Evolutionary conservation across 1,284 basidiomycete species (phyloP).

Genomic region (Pseudozyma sp.): DNA sequence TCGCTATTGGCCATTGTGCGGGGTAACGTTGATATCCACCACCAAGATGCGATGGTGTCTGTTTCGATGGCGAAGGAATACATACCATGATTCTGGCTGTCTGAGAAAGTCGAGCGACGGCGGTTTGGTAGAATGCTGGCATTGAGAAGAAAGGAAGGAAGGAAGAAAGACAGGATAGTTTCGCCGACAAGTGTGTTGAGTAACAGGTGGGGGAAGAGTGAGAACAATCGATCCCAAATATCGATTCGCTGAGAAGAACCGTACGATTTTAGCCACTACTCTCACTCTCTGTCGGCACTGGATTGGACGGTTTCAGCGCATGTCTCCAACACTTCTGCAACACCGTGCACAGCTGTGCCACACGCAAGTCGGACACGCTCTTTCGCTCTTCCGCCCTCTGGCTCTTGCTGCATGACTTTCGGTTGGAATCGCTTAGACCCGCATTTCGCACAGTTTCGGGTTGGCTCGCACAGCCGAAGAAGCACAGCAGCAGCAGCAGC

Average conservation of each 20-base stretch:
- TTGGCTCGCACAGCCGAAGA: too few relatives aligned
- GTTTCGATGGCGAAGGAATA: not conserved
- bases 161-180: not conserved
- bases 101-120: conserved; percentile 55
- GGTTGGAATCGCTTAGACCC: too few relatives aligned
- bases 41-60: not conserved
- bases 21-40: not conserved
- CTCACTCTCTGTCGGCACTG: not conserved
- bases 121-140: conserved; percentile 57
- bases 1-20: not conserved
- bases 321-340: too few relatives aligned
- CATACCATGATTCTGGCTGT: conserved; percentile 62
- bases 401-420: too few relatives aligned
- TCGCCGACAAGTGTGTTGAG: conserved; percentile 8
- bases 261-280: conserved; percentile 24
- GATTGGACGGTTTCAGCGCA: too few relatives aligned
- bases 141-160: conserved; percentile 28
- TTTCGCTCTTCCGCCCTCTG: too few relatives aligned
- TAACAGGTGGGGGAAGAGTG: conserved; percentile 34
- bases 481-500: too few relatives aligned
- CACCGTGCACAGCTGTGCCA: too few relatives aligned
- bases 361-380: too few relatives aligned
- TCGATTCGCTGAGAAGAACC: conserved; percentile 30
- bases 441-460: too few relatives aligned
- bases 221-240: conserved; percentile 16